These are phyloP conservation scores for Termitomyces sp. DNA, from an alignment of 768 basidiomycete genomes.

Conservation along the genomic window DNA sequence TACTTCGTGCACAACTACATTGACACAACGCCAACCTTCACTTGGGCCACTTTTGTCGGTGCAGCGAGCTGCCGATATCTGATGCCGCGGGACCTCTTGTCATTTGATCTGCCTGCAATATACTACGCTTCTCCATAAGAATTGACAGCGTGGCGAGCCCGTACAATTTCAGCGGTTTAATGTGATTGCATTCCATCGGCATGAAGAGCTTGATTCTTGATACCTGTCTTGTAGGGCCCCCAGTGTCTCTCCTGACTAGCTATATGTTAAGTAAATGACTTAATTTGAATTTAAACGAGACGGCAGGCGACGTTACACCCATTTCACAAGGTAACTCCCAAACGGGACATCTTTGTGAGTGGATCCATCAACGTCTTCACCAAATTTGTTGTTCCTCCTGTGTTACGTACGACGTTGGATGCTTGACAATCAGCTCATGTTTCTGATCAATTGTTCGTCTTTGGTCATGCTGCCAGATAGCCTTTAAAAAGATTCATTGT, in stretches of 20 bases:
- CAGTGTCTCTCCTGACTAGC: constrained; percentile 47
- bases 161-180: constrained; percentile 48
- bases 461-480: too few species aligned
- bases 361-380: constrained; percentile 40
- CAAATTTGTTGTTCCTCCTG: constrained; percentile 40
- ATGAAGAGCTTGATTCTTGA: constrained; percentile 25
- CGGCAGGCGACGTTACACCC: constrained; percentile 38
- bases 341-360: constrained; percentile 50
- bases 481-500: too few species aligned
- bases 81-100: constrained; percentile 26
- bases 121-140: constrained; percentile 39
- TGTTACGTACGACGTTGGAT: constrained; percentile 48
- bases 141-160: constrained; percentile 37
- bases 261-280: constrained; percentile 50
- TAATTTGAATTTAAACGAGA: constrained; percentile 45
- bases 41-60: background rate
- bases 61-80: background rate
- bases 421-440: constrained; percentile 26
- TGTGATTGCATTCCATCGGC: constrained; percentile 59
- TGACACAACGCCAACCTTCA: constrained; percentile 11
- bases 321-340: constrained; percentile 61
- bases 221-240: constrained; percentile 40
- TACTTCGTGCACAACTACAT: constrained; percentile 37
- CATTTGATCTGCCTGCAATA: constrained; percentile 57
- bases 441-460: background rate